A percentile compares a stretch with the other conserved stretches of the same genome.
Conservation (phyloP, 768 basidiomycete genomes). For the Calocybe gangraenosa region DNA sequence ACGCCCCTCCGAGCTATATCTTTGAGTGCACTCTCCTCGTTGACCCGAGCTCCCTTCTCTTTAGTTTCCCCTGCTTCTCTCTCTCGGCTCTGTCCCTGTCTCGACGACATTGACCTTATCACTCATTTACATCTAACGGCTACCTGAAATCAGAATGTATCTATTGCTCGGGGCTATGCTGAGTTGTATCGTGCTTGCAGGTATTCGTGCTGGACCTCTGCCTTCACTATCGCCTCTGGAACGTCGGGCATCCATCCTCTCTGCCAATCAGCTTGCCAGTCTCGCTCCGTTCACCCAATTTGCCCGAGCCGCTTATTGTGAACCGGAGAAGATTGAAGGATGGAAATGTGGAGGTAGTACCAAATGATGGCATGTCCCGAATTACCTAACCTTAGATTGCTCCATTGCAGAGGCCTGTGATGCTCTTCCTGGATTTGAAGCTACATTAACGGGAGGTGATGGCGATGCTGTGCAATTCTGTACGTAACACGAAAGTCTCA, state of each 20-base stretch:
- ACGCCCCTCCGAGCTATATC: neutral
- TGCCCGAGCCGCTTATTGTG: conserved; percentile 30
- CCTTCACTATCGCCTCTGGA: neutral
- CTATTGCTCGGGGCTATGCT: conserved; percentile 3
- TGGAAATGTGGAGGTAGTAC: conserved; percentile 27
- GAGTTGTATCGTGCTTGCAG: conserved; percentile 5
- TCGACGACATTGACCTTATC: conserved; percentile 1
- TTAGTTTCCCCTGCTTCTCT: conserved; percentile 1
- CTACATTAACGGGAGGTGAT: conserved; percentile 27
- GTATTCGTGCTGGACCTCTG: conserved; percentile 10
- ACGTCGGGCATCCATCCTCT: conserved; percentile 9
- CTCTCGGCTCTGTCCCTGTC: conserved; percentile 8
- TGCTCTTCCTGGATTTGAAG: conserved; percentile 26
- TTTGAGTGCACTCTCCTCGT: neutral
- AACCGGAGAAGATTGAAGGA: conserved; percentile 20
- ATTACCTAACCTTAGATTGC: neutral
- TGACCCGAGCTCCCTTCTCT: neutral
- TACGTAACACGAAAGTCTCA: conserved; percentile 12
- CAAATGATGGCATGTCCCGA: neutral
- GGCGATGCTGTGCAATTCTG: conserved; percentile 29
- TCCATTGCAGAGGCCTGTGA: conserved; percentile 24
- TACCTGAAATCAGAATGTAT: conserved; percentile 5
- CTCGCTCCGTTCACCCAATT: conserved; percentile 28
- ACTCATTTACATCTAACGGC: neutral
- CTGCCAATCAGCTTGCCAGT: conserved; percentile 9